Base-by-base conservation (phyloP, 768 basidiomycete species). In the Lepiota subincarnata region DNA sequence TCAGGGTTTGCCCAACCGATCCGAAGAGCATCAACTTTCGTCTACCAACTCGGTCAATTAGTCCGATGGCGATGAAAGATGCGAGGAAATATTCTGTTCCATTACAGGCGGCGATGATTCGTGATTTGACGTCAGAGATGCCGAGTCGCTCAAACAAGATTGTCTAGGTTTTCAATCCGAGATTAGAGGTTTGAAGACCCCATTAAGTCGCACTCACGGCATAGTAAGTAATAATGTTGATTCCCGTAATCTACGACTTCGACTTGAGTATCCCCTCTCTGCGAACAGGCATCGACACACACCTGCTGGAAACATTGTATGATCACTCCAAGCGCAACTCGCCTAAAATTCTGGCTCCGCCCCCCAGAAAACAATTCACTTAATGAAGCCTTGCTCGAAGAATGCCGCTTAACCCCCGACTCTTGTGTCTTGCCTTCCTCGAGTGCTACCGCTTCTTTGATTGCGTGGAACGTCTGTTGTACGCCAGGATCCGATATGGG, bases 21-120 rank as follows among this genome's bases (percentile, higher is more conserved):
- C 89, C 84, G 59, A 81, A 82, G 58, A 90, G 70, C 73, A 90
- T 85, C 37, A 90, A 72, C 53, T 79, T 79, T 50, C 89, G 80
- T 54, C 89, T 80, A 48, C 88, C 89, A 58, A 87, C 75, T 22
- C 79, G 77, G 60, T 91, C 89, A 55, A 90, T 83, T 57, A 86
- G 73, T 62, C 74, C 77, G 63, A 91, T 86, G 14, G 86, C 86
- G 55, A 87, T 68, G 26, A 88, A 74, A 31, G 87, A 89, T 50
- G 85, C 84, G 52, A 86, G 73, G 59, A 83, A 82, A 59, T 86
- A 84, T 71, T 88, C 84, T 39, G 87, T 84, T 57, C 82, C 83
- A 57, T 86, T 87, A 50, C 80, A 82, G 43, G 85, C 82, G 14
- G 82, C 78, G 54, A 84, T 78, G 48, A 86, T 78, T 39, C 82